These are phyloP conservation scores for Buxus sempervirens DNA, from an alignment of 164 flowering plant species.

Conservation along the genomic window DNA sequence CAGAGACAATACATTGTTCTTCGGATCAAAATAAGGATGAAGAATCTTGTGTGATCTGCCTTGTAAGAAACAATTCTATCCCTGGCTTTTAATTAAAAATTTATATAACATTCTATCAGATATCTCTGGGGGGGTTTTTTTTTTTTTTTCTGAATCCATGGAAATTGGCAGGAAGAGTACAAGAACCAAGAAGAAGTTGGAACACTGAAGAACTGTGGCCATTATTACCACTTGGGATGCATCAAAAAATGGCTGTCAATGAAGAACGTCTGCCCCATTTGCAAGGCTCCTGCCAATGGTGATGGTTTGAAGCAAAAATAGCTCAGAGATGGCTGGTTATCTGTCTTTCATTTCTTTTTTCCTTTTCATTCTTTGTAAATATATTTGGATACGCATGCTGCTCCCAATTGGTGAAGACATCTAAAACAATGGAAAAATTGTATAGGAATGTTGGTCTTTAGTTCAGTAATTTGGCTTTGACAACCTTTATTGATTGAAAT, in stretches of 20 bases:
- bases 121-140: neutral
- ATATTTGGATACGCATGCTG: no score
- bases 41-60: conserved; percentile 51
- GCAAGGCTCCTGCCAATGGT: conserved; percentile 51
- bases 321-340: neutral
- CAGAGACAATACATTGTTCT: conserved; percentile 30
- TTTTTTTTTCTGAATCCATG: neutral
- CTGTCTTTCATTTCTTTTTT: no score
- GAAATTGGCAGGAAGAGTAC: conserved; percentile 55
- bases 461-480: no score
- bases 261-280: conserved; percentile 67
- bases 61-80: conserved; percentile 34
- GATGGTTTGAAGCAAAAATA: conserved; percentile 25
- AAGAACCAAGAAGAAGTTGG: conserved; percentile 46
- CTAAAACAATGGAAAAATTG: no score
- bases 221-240: conserved; percentile 53
- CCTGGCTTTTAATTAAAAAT: no score
- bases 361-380: no score
- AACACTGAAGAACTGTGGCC: conserved; percentile 40
- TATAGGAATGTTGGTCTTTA: no score
- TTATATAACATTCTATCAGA: neutral
- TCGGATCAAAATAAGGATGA: conserved; percentile 36
- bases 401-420: no score
- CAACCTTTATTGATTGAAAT: no score
- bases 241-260: conserved; percentile 60